Evolutionary conservation across 768 basidiomycete genomes (phyloP), one percentile per base, ranked within the genome.

Genomic region (Rhizopogon sp.): DNA sequence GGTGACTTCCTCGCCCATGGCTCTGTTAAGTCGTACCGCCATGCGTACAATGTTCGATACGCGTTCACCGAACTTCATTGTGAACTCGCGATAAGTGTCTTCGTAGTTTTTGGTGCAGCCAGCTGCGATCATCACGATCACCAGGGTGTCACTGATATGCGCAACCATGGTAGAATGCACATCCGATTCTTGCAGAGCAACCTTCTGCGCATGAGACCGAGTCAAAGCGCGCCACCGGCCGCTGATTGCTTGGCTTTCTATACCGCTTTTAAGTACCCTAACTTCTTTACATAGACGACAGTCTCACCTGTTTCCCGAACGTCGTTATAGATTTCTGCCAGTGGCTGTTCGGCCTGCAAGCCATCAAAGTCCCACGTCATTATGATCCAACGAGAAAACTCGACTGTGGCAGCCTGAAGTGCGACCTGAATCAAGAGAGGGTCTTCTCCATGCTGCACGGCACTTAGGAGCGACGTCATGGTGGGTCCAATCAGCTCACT

Each of bases 201-300:
- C 60, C 42, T 63, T 63, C 43, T 74, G 64, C 17, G 77, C 72
- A 51, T 82, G 78, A 28, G 69, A 67, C 49, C 77, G 72, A 28
- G 82, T 83, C 58, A 84, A 57, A 25, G 81, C 75, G 54, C 82
- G 75, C 82, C 82, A 84, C 28, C 77, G 71, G 47, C 80, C 82
- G 14, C 81, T 75, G 29, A 79, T 73, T 1, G 76, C 72, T 64
- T 81, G 81, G 28, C 74, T 71, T 61, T 83, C 81, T 80, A 51
- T 17, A 14, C 13, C 6, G 35, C 10, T 9, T 14, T 39, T 37
- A 45, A 40, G 40, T 31, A 39, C 13, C 6, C 40, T 41, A 16
- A 49, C 33, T 10, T 43, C 5, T 55, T 46, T 13, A 39, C 50
- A 44, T 41, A 43, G 51, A 6, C 54, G 51, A 31, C 2, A 50